Evolutionary conservation across 1,284 basidiomycete genomes (phyloP).

Genomic region (Neolentinus lepideus): DNA sequence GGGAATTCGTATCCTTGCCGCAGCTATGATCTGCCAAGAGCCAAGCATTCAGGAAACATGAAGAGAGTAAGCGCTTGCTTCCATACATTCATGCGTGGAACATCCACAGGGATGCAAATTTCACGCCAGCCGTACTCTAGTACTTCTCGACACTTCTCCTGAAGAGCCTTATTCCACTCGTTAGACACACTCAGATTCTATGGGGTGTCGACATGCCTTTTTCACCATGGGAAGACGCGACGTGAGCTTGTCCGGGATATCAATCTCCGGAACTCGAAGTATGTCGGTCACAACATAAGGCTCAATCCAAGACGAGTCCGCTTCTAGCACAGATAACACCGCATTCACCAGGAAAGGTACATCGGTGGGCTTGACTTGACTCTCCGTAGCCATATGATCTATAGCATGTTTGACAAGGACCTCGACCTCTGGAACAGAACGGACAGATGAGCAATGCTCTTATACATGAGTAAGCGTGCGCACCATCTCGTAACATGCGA

Average conservation of each 20-base stretch:
- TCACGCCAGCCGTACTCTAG: slow-evolving; percentile 50
- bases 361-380: slow-evolving; percentile 16
- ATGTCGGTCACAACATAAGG: slow-evolving; percentile 63
- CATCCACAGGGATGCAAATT: slow-evolving; percentile 74
- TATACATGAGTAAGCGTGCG: not conserved
- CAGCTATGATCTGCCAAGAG: slow-evolving; percentile 53
- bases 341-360: slow-evolving; percentile 36
- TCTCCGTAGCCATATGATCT: slow-evolving; percentile 30
- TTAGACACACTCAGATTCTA: not conserved
- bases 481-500: slow-evolving; percentile 71
- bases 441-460: not conserved
- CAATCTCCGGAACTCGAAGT: slow-evolving; percentile 43
- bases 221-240: slow-evolving; percentile 25
- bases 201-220: slow-evolving; percentile 15
- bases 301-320: slow-evolving; percentile 57
- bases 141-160: slow-evolving; percentile 26
- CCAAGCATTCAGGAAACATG: slow-evolving; percentile 5
- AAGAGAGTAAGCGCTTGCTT: slow-evolving; percentile 16
- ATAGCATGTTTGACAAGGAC: slow-evolving; percentile 47
- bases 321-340: slow-evolving; percentile 54
- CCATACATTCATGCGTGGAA: slow-evolving; percentile 69
- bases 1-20: slow-evolving; percentile 51
- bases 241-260: slow-evolving; percentile 25
- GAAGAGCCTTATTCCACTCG: slow-evolving; percentile 32
- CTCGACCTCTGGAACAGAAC: slow-evolving; percentile 47